These are phyloP conservation scores for Wallacemonas sp. DNA, from an alignment of 208 protist species.

Conservation along the genomic window DNA sequence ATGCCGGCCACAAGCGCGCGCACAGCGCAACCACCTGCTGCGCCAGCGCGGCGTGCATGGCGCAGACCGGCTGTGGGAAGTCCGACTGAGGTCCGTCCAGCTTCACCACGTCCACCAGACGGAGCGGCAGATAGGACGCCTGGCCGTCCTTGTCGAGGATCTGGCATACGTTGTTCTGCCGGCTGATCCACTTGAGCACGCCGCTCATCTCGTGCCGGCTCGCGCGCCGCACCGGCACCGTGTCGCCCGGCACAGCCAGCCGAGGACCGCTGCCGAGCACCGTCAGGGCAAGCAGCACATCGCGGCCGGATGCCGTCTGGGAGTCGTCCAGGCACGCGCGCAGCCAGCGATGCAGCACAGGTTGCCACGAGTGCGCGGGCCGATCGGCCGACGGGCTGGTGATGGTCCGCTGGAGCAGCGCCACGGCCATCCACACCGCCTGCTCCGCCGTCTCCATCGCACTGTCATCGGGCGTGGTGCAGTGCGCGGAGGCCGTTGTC, in stretches of 20 bases:
- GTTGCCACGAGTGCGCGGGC: slow-evolving; percentile 54
- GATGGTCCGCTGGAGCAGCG: slow-evolving; percentile 73
- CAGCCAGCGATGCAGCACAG: slow-evolving; percentile 65
- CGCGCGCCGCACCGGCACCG: slow-evolving; percentile 48
- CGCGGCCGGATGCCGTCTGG: slow-evolving; percentile 13
- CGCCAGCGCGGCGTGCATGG: slow-evolving; percentile 39
- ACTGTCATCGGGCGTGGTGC: neutral
- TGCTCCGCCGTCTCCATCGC: slow-evolving; percentile 26
- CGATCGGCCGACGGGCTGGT: slow-evolving; percentile 6
- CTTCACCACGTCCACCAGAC: slow-evolving; percentile 52
- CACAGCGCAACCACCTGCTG: slow-evolving; percentile 31
- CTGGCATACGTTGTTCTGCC: slow-evolving; percentile 70
- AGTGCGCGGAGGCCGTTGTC: neutral
- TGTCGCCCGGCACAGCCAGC: slow-evolving; percentile 74
- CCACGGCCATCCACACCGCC: slow-evolving; percentile 67
- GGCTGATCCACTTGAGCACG: slow-evolving; percentile 50
- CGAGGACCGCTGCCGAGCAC: slow-evolving; percentile 62
- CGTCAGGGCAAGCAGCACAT: slow-evolving; percentile 63
- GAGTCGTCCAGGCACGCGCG: slow-evolving; percentile 34
- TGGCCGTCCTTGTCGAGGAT: slow-evolving; percentile 55
- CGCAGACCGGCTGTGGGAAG: slow-evolving; percentile 18
- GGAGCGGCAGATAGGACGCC: slow-evolving; percentile 58
- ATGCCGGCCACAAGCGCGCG: slow-evolving; percentile 11
- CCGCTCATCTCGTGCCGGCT: slow-evolving; percentile 39
- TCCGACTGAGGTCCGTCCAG: slow-evolving; percentile 27